These are phyloP conservation scores for Irpex rosettiformis DNA, from an alignment of 1,284 basidiomycete genomes.

Conservation along the genomic window DNA sequence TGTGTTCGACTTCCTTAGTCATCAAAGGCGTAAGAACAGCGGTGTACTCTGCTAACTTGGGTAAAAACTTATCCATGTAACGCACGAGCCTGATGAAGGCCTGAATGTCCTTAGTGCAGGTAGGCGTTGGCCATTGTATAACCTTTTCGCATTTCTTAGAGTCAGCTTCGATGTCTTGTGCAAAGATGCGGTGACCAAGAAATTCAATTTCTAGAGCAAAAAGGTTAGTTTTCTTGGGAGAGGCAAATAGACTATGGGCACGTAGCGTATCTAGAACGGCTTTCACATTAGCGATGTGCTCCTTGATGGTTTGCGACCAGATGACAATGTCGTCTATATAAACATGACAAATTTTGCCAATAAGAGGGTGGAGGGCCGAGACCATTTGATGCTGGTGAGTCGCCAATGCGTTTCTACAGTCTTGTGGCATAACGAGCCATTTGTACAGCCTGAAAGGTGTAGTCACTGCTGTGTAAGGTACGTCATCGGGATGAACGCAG, in stretches of 20 bases:
- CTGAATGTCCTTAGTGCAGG: not conserved
- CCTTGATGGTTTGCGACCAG: constrained; percentile 11
- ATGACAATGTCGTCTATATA: constrained; percentile 8
- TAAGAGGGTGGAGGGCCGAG: not conserved
- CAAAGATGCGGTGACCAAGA: constrained; percentile 24
- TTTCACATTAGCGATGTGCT: not conserved
- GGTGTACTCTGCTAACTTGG: not conserved
- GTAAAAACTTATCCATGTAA: constrained; percentile 7
- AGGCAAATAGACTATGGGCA: not conserved
- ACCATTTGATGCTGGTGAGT: constrained; percentile 5
- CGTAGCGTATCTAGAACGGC: not conserved
- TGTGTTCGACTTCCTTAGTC: constrained; percentile 1
- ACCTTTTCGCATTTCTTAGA: constrained; percentile 11
- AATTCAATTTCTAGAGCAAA: constrained; percentile 21
- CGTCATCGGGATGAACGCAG: not conserved
- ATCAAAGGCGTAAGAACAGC: constrained; percentile 1
- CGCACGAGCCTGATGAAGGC: constrained; percentile 5
- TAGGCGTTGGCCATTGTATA: not conserved
- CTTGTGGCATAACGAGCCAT: constrained; percentile 5
- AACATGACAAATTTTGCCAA: constrained; percentile 4
- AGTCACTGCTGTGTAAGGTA: not conserved
- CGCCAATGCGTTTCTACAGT: not conserved
- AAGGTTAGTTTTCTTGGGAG: constrained; percentile 10
- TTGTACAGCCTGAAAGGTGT: constrained; percentile 3
- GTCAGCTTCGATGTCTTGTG: constrained; percentile 23